Conservation (phyloP, 805 yeast genomes). For the Isabelozyma gotoi region DNA sequence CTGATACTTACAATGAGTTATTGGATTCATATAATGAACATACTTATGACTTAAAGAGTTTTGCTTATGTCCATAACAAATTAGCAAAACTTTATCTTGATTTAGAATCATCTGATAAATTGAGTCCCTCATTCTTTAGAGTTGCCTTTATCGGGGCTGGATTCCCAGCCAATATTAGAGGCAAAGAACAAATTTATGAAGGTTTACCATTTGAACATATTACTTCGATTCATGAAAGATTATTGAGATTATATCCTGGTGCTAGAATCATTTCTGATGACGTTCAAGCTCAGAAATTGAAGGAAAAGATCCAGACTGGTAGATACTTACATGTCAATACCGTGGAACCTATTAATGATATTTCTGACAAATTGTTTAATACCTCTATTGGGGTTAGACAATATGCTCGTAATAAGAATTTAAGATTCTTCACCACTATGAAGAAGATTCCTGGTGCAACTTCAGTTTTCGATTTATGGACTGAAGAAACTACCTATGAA, state of each 20-base stretch:
- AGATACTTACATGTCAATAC: conserved; percentile 69
- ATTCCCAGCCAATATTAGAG: conserved; percentile 75
- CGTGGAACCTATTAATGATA: conserved; percentile 66
- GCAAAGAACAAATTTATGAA: conserved; percentile 77
- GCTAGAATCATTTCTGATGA: conserved; percentile 67
- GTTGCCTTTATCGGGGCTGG: conserved; percentile 82
- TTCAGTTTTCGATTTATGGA: conserved; percentile 77
- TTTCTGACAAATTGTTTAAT: conserved; percentile 44
- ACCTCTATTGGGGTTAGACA: conserved; percentile 63
- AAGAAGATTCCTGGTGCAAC: conserved; percentile 74
- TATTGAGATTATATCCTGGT: conserved; percentile 76
- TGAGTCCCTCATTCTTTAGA: conserved; percentile 75
- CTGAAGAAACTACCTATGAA: conserved; percentile 80
- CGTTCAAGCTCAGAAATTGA: conserved; percentile 52
- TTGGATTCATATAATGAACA: conserved; percentile 70
- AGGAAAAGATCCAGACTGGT: conserved; percentile 60
- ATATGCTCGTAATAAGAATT: conserved; percentile 72
- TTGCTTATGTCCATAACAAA: conserved; percentile 68
- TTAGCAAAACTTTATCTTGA: conserved; percentile 67
- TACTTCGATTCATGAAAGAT: conserved; percentile 74
- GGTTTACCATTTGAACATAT: conserved; percentile 88
- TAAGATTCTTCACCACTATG: conserved; percentile 66
- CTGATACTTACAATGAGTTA: conserved; percentile 73
- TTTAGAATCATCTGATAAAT: conserved; percentile 66
- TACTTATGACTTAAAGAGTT: conserved; percentile 73